phyloP scores from a whole-genome alignment of 306 rosid genomes.

The Prunus kanzakura region DNA sequence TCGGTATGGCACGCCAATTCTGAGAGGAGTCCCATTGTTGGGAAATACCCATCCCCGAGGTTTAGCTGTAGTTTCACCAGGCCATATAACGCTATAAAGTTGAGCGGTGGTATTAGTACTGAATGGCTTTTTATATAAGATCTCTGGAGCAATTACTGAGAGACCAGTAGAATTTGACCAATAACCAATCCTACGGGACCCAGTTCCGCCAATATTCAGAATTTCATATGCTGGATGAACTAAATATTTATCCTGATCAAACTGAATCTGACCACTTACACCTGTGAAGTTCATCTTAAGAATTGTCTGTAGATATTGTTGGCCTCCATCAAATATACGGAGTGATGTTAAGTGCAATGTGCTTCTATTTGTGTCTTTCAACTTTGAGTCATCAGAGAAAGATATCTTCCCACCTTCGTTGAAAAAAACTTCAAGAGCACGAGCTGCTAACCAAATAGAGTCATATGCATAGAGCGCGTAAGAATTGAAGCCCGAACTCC shows the following conservation, averaged over 20 bases:
- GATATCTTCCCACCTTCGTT: conserved; percentile 64
- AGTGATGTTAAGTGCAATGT: conserved; percentile 56
- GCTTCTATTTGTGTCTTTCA: conserved; percentile 53
- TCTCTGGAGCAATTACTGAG: conserved; percentile 59
- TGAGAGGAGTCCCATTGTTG: conserved; percentile 77
- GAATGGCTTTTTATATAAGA: conserved; percentile 31
- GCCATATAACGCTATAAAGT: conserved; percentile 69
- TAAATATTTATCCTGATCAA: conserved; percentile 54
- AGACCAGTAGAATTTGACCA: conserved; percentile 75
- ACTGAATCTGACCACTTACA: conserved; percentile 63
- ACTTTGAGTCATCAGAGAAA: conserved; percentile 65
- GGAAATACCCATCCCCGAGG: conserved; percentile 98
- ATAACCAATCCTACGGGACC: conserved; percentile 56
- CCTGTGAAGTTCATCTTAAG: conserved; percentile 61
- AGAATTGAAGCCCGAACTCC: conserved; percentile 53
- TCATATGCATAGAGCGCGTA: conserved; percentile 90
- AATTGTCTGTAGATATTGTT: conserved; percentile 50
- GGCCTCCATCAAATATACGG: conserved; percentile 60
- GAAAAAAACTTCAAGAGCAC: conserved; percentile 59
- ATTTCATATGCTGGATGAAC: conserved; percentile 68
- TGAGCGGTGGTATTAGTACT: conserved; percentile 38
- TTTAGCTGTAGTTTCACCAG: conserved; percentile 45
- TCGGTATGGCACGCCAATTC: conserved; percentile 74
- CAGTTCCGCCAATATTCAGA: conserved; percentile 66
- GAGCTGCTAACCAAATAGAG: conserved; percentile 80